Evolutionary conservation across 805 yeast genomes (phyloP).

Genomic region (Yamadazyma scolyti): DNA sequence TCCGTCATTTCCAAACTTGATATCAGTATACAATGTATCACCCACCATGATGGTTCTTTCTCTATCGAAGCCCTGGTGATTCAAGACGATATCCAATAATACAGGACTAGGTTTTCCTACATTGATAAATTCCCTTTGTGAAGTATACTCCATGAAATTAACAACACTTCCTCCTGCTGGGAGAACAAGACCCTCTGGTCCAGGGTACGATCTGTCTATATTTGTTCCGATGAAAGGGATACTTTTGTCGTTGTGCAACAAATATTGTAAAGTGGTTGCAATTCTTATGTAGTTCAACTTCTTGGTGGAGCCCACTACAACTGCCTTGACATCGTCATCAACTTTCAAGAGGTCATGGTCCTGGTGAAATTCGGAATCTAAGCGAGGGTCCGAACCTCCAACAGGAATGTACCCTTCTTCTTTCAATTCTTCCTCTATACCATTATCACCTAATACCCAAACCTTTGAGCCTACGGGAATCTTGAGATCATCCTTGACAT

Average conservation of each 20-base stretch:
- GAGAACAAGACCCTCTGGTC: constrained; percentile 30
- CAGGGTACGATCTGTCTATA: constrained; percentile 40
- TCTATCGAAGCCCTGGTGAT: constrained; percentile 22
- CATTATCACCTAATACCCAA: constrained; percentile 40
- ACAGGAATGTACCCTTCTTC: constrained; percentile 30
- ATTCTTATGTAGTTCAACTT: constrained; percentile 34
- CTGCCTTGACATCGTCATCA: constrained; percentile 37
- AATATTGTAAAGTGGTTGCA: constrained; percentile 34
- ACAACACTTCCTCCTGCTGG: constrained; percentile 43
- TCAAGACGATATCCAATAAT: constrained; percentile 27
- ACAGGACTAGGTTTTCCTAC: constrained; percentile 37
- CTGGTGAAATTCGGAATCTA: constrained; percentile 23
- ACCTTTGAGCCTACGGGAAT: constrained; percentile 28
- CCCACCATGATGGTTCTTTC: constrained; percentile 36
- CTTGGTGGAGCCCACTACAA: constrained; percentile 38
- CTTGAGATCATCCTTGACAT: constrained; percentile 18
- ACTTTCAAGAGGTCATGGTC: constrained; percentile 23
- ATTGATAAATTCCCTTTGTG: constrained; percentile 27
- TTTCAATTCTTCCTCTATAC: constrained; percentile 32
- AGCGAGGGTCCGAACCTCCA: constrained; percentile 29
- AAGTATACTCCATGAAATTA: constrained; percentile 32
- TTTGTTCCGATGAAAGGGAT: constrained; percentile 39
- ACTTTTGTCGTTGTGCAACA: constrained; percentile 24
- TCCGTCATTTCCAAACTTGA: constrained; percentile 42
- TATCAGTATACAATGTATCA: constrained; percentile 40